These are phyloP conservation scores for Friedmanniomyces simplex DNA, from an alignment of 495 filamentous ascomycete genomes.

Conservation along the genomic window DNA sequence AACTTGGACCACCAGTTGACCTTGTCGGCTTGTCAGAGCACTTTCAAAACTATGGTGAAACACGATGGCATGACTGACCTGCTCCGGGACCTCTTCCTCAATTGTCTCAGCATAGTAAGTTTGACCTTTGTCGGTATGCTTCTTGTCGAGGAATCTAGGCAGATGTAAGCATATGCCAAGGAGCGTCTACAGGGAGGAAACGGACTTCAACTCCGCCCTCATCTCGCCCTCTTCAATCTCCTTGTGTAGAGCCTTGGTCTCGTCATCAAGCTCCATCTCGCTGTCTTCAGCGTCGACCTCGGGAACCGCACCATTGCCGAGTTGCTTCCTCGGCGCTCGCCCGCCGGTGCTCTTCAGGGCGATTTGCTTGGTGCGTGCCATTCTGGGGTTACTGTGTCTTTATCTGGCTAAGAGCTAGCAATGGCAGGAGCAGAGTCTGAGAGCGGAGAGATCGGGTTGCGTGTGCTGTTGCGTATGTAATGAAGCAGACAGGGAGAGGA, in stretches of 20 bases:
- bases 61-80: not conserved
- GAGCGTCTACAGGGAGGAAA: not conserved
- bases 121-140: slow-evolving; percentile 10
- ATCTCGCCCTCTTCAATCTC: slow-evolving; percentile 16
- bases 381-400: not conserved
- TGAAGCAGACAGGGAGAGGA: not conserved
- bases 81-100: slow-evolving; percentile 6
- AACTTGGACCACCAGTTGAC: slow-evolving; percentile 16
- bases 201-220: slow-evolving; percentile 14
- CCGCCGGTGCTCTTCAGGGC: not conserved
- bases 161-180: not conserved
- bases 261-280: slow-evolving; percentile 5
- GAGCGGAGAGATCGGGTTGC: not conserved
- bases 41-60: not conserved
- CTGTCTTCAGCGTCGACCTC: not conserved
- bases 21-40: slow-evolving; percentile 6
- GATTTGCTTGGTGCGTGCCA: slow-evolving; percentile 6
- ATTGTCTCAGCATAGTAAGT: slow-evolving; percentile 10
- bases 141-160: slow-evolving; percentile 4
- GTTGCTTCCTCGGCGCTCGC: not conserved
- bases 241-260: slow-evolving; percentile 4
- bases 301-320: not conserved
- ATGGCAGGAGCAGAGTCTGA: not conserved
- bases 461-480: not conserved
- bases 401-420: not conserved